Evolutionary conservation across 345 rosid species (phyloP).

Genomic region (Euclidium syriacum): DNA sequence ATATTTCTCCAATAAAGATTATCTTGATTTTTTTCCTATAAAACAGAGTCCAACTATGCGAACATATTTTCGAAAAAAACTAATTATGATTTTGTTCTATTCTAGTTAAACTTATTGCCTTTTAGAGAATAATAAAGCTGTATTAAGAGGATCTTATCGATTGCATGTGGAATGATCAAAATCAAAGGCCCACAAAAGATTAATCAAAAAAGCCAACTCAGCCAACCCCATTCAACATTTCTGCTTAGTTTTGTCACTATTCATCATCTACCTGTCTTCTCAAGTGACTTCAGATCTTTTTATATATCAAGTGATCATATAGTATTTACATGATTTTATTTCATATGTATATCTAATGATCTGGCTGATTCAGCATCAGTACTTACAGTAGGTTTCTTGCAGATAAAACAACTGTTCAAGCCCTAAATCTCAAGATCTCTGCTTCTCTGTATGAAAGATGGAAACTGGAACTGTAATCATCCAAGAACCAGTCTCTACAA

Average conservation of each 20-base stretch:
- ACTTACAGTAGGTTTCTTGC: constrained; percentile 24
- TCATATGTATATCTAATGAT: constrained; percentile 25
- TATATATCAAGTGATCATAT: constrained; percentile 24
- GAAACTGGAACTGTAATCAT: constrained; percentile 48
- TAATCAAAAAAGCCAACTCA: constrained; percentile 30
- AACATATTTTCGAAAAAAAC: neutral
- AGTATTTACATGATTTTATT: neutral
- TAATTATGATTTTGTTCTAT: neutral
- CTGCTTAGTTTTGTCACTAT: constrained; percentile 29
- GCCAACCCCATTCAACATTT: constrained; percentile 25
- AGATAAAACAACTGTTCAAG: constrained; percentile 20
- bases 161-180: constrained; percentile 34
- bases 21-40: neutral
- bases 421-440: constrained; percentile 18
- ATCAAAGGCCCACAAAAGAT: constrained; percentile 29
- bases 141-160: constrained; percentile 26
- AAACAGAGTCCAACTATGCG: neutral
- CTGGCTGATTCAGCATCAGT: constrained; percentile 23
- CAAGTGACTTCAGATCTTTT: constrained; percentile 28
- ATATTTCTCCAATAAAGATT: no score
- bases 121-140: constrained; percentile 27
- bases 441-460: constrained; percentile 41
- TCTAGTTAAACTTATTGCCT: neutral
- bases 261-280: constrained; percentile 31
- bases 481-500: constrained; percentile 30